Conservation (phyloP, 768 basidiomycete genomes). For the Tricholoma flavovirens region DNA sequence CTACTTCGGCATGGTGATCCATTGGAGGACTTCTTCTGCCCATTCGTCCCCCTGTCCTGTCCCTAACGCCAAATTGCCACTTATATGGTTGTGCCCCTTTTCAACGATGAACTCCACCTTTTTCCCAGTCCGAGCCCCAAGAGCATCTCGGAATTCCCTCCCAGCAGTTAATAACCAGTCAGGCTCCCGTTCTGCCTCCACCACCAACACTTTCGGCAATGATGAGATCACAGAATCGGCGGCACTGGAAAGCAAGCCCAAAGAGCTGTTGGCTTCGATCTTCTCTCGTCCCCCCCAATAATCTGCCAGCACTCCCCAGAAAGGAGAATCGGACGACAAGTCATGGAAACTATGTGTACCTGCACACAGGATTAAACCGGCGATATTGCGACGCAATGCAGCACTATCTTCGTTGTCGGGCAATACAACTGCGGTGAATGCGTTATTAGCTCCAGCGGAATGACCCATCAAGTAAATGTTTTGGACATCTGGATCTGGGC, state of each 20-base stretch:
- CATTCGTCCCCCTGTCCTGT: conserved; percentile 60
- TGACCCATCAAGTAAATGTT: conserved; percentile 50
- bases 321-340: conserved; percentile 16
- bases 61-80: conserved; percentile 41
- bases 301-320: conserved; percentile 25
- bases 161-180: conserved; percentile 32
- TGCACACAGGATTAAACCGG: conserved; percentile 40
- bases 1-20: conserved; percentile 21
- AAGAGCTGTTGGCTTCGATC: conserved; percentile 32
- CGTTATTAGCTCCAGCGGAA: conserved; percentile 54
- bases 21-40: conserved; percentile 42
- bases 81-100: conserved; percentile 60
- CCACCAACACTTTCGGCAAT: conserved; percentile 43
- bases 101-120: conserved; percentile 32
- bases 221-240: conserved; percentile 26
- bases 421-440: conserved; percentile 38
- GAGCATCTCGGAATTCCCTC: conserved; percentile 31
- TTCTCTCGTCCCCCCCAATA: conserved; percentile 36
- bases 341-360: conserved; percentile 37
- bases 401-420: conserved; percentile 25
- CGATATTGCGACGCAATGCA: conserved; percentile 30
- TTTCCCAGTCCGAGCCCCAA: conserved; percentile 31
- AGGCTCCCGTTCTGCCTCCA: conserved; percentile 52
- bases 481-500: conserved; percentile 33
- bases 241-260: conserved; percentile 33